Conservation (phyloP, 768 basidiomycete species). For the Kwoniella bestiolae region DNA sequence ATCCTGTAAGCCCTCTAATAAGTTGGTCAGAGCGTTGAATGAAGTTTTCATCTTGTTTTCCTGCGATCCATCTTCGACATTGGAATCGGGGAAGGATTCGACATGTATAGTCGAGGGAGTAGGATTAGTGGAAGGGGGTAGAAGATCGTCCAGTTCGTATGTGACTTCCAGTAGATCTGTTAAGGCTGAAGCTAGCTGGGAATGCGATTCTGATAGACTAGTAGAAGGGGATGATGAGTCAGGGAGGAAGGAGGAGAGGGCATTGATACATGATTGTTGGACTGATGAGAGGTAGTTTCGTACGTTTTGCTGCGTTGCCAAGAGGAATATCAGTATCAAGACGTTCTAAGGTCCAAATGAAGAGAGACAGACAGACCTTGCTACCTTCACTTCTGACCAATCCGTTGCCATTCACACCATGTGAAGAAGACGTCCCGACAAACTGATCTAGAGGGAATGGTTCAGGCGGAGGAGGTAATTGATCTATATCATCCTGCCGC, state of each 20-base stretch:
- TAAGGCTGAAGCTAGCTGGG: conserved; percentile 33
- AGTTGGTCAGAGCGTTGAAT: conserved; percentile 13
- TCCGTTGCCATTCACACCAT: too few relatives aligned
- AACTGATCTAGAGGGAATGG: conserved; percentile 37
- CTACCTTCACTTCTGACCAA: neutral
- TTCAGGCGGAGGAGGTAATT: conserved; percentile 40
- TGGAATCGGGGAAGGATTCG: neutral
- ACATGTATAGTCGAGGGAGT: conserved; percentile 13
- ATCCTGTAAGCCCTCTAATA: conserved; percentile 6
- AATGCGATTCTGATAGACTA: conserved; percentile 8
- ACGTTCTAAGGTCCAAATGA: neutral
- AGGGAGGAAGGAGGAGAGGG: conserved; percentile 30
- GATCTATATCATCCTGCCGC: conserved; percentile 10
- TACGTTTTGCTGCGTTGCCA: conserved; percentile 15
- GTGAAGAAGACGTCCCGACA: neutral
- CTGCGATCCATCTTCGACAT: neutral
- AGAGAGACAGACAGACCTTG: neutral
- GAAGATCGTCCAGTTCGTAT: conserved; percentile 36
- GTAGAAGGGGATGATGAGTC: neutral
- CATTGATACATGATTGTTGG: conserved; percentile 33
- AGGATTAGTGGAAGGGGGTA: conserved; percentile 27
- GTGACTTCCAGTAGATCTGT: conserved; percentile 42
- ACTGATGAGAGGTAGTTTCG: conserved; percentile 21
- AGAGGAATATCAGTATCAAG: too few relatives aligned
- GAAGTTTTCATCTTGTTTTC: conserved; percentile 3